Evolutionary conservation across 441 rosid species (phyloP).

Genomic region (Erodium trifolium): DNA sequence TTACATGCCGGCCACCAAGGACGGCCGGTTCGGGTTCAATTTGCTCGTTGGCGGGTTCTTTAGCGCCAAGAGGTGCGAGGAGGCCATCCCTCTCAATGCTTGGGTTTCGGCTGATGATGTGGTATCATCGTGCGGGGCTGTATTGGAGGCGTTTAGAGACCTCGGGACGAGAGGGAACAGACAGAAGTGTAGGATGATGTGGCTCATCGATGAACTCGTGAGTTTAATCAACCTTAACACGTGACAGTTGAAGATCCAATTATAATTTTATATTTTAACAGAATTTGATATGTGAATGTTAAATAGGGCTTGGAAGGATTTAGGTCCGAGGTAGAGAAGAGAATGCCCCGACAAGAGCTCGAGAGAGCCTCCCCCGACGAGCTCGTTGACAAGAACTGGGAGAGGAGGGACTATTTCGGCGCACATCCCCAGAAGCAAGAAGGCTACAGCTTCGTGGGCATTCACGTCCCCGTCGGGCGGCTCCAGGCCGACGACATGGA

Average conservation of each 20-base stretch:
- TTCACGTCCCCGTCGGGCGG: slow-evolving; percentile 81
- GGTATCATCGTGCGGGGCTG: slow-evolving; percentile 59
- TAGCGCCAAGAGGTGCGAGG: slow-evolving; percentile 72
- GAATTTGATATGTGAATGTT: too few relatives aligned
- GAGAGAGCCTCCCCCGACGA: slow-evolving; percentile 62
- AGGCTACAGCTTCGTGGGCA: slow-evolving; percentile 68
- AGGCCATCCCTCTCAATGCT: slow-evolving; percentile 85
- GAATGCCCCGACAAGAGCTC: slow-evolving; percentile 55
- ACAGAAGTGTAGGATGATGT: slow-evolving; percentile 94
- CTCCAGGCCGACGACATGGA: slow-evolving; percentile 89
- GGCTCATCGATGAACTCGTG: slow-evolving; percentile 90
- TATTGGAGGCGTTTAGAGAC: slow-evolving; percentile 76
- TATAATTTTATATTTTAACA: too few relatives aligned
- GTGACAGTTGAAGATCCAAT: too few relatives aligned
- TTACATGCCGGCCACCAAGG: slow-evolving; percentile 81
- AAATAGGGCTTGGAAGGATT: slow-evolving; percentile 70
- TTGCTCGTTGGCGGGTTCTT: slow-evolving; percentile 91
- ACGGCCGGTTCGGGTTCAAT: slow-evolving; percentile 75
- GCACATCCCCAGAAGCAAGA: slow-evolving; percentile 81
- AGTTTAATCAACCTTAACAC: slow-evolving; percentile 26
- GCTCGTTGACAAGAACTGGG: slow-evolving; percentile 67
- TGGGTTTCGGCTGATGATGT: slow-evolving; percentile 84
- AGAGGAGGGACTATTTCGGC: slow-evolving; percentile 69
- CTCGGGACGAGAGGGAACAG: slow-evolving; percentile 80
- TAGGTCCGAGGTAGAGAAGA: slow-evolving; percentile 60